Evolutionary conservation across 306 rosid species (phyloP).

Genomic region (Hylodesmum podocarpum): DNA sequence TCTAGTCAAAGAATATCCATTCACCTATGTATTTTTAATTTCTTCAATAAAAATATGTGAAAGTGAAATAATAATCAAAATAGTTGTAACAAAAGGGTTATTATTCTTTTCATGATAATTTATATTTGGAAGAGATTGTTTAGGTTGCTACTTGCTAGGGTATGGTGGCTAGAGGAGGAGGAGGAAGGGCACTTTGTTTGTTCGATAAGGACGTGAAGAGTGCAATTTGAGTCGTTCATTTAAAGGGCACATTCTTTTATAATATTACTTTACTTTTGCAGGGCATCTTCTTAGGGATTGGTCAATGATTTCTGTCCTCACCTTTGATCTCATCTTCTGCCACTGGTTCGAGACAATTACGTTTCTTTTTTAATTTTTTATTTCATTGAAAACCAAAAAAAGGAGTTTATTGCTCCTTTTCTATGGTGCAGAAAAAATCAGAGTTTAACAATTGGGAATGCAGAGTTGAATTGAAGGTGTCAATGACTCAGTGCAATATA

Average conservation of each 20-base stretch:
- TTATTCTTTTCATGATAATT: too few species aligned
- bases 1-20: not conserved
- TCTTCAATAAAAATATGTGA: too few species aligned
- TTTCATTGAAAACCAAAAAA: not conserved
- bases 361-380: too few species aligned
- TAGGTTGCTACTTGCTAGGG: conserved; percentile 5
- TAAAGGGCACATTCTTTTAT: not conserved
- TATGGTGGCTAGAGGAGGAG: not conserved
- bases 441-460: not conserved
- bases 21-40: not conserved
- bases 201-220: not conserved
- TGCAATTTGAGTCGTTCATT: not conserved
- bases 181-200: not conserved
- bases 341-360: not conserved
- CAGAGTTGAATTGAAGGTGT: not conserved
- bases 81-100: too few species aligned
- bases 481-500: not conserved
- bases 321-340: not conserved
- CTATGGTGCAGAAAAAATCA: not conserved
- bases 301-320: conserved; percentile 23
- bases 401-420: not conserved
- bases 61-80: too few species aligned
- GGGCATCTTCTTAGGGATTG: conserved; percentile 32
- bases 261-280: not conserved
- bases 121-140: conserved; percentile 9